phyloP scores from a whole-genome alignment of 78 protist species.

The Dictyostelium capitatum region DNA sequence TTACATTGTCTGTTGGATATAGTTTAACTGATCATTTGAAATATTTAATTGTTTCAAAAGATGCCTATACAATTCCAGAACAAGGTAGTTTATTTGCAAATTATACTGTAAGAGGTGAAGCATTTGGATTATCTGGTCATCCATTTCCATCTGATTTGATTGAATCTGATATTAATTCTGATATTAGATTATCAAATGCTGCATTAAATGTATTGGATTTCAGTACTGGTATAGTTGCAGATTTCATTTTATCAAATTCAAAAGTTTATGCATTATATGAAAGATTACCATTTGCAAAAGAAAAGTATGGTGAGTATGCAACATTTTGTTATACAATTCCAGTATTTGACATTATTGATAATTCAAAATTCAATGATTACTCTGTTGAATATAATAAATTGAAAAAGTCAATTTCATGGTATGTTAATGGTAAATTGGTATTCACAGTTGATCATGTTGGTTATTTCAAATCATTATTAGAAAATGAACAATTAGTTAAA shows the following conservation, averaged over 20 bases:
- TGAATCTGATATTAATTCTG: neutral
- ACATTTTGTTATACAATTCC: conserved; percentile 14
- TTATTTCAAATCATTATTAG: neutral
- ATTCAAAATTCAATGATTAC: neutral
- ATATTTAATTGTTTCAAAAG: neutral
- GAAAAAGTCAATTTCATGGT: conserved; percentile 15
- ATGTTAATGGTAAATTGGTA: neutral
- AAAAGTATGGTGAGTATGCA: conserved; percentile 3
- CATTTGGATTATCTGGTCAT: neutral
- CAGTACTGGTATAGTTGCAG: conserved; percentile 17
- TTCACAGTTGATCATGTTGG: conserved; percentile 12
- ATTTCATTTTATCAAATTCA: conserved; percentile 3
- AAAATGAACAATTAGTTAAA: neutral
- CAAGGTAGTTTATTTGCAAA: neutral
- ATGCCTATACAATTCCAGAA: neutral
- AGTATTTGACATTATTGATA: neutral
- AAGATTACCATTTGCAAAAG: conserved; percentile 22
- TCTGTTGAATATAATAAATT: neutral
- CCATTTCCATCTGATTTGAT: conserved; percentile 7
- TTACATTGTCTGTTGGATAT: neutral
- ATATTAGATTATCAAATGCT: conserved; percentile 14
- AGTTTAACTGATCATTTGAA: conserved; percentile 35
- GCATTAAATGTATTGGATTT: conserved; percentile 39
- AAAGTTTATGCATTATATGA: conserved; percentile 26
- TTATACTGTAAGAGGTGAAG: neutral